These are phyloP conservation scores for Paxillus involutus DNA, from an alignment of 768 basidiomycete genomes.

Conservation along the genomic window DNA sequence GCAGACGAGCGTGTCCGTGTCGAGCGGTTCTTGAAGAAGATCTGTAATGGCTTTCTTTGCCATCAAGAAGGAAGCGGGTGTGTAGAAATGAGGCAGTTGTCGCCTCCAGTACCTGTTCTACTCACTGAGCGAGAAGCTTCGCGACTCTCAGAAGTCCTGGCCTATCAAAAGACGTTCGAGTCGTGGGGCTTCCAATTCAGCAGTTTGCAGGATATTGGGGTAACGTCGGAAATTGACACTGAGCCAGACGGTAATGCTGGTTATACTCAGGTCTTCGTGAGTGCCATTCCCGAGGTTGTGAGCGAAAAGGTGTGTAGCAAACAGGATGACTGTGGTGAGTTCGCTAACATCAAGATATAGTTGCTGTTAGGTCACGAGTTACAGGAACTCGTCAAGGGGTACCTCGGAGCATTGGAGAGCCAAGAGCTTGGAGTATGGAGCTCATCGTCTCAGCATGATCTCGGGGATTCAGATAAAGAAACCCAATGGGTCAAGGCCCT, in stretches of 20 bases:
- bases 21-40: slow-evolving; percentile 71
- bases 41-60: slow-evolving; percentile 68
- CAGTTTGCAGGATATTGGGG: slow-evolving; percentile 29
- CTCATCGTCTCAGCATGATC: slow-evolving; percentile 8
- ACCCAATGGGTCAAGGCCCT: slow-evolving; percentile 66
- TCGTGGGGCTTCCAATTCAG: slow-evolving; percentile 71
- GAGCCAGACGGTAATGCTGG: slow-evolving; percentile 21
- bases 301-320: slow-evolving; percentile 55
- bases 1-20: slow-evolving; percentile 96
- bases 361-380: slow-evolving; percentile 70
- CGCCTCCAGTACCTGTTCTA: slow-evolving; percentile 58
- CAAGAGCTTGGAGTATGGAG: slow-evolving; percentile 35
- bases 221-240: slow-evolving; percentile 17
- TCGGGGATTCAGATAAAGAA: slow-evolving; percentile 17
- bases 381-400: slow-evolving; percentile 71
- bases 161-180: slow-evolving; percentile 48
- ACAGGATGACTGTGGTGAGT: neutral
- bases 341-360: slow-evolving; percentile 34
- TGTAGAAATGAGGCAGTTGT: slow-evolving; percentile 43
- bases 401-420: slow-evolving; percentile 59
- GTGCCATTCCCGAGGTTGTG: slow-evolving; percentile 66
- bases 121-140: slow-evolving; percentile 65
- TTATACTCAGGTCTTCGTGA: slow-evolving; percentile 68
- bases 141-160: slow-evolving; percentile 41
- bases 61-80: slow-evolving; percentile 36